Percentiles rank a stretch among this genome's conserved stretches.
Conservation (phyloP, 2,329 filamentous ascomycete species). For the Zalaria sp. region DNA sequence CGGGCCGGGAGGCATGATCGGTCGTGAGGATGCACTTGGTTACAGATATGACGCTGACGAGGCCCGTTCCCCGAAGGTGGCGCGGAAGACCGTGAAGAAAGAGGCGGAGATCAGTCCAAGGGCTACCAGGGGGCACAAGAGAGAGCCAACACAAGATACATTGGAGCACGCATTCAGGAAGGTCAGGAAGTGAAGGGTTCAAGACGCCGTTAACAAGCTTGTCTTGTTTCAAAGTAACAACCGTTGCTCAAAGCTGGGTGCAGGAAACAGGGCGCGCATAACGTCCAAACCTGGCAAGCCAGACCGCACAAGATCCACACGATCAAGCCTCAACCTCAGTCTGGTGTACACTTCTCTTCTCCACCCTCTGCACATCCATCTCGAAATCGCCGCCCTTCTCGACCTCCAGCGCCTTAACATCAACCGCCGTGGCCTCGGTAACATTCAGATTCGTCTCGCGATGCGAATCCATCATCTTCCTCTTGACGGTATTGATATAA, state of each 20-base stretch:
- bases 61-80: not conserved
- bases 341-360: not conserved
- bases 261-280: too few species aligned
- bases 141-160: slow-evolving; percentile 18
- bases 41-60: not conserved
- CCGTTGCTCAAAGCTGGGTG: too few species aligned
- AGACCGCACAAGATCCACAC: too few species aligned
- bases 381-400: not conserved
- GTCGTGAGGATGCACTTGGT: slow-evolving; percentile 6
- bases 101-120: slow-evolving; percentile 3
- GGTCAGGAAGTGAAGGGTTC: slow-evolving; percentile 8
- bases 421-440: not conserved
- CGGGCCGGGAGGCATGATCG: slow-evolving; percentile 23
- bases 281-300: too few species aligned
- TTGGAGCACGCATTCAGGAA: slow-evolving; percentile 18
- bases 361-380: not conserved
- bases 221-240: too few species aligned
- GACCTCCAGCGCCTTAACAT: not conserved
- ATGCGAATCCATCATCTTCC: slow-evolving; percentile 33
- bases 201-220: too few species aligned
- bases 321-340: not conserved
- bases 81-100: not conserved
- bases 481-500: slow-evolving; percentile 35
- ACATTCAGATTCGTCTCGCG: slow-evolving; percentile 11
- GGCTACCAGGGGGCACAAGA: slow-evolving; percentile 10